phyloP scores from a whole-genome alignment of 2,329 filamentous ascomycete genomes.

The Fusarium torreyae region DNA sequence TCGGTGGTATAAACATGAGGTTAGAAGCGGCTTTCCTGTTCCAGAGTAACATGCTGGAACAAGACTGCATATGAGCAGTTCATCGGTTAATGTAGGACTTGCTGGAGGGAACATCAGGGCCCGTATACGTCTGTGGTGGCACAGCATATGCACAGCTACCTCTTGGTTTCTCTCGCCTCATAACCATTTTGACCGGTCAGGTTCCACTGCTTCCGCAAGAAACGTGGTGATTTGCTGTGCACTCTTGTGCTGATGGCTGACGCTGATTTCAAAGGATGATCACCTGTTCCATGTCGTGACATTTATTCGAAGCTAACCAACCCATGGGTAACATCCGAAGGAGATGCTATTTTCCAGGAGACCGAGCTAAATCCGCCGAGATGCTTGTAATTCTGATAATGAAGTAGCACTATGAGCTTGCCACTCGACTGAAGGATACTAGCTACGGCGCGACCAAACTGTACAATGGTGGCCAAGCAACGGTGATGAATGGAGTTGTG shows the following conservation, averaged over 20 bases:
- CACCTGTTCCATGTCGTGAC: constrained; percentile 29
- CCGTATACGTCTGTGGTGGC: constrained; percentile 3
- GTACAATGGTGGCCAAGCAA: not conserved
- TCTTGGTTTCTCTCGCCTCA: constrained; percentile 3
- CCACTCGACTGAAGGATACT: not conserved
- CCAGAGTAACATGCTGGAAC: constrained; percentile 10
- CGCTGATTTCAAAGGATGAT: constrained; percentile 10
- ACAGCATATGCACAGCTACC: constrained; percentile 38
- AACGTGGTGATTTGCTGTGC: constrained; percentile 10
- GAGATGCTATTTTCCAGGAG: not conserved
- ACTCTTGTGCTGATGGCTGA: constrained; percentile 6
- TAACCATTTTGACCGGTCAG: constrained; percentile 35
- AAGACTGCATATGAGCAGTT: constrained; percentile 11
- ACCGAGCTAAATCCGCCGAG: not conserved
- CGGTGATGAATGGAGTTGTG: not conserved
- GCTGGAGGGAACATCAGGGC: constrained; percentile 11
- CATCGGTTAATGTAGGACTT: not conserved
- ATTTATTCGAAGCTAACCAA: constrained; percentile 7
- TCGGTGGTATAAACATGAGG: constrained; percentile 22
- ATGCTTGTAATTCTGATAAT: not conserved
- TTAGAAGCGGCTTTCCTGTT: constrained; percentile 11
- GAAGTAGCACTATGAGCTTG: constrained; percentile 24
- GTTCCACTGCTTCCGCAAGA: constrained; percentile 37
- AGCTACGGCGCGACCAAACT: not conserved
- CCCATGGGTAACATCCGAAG: not conserved